Evolutionary conservation across 139 green algal genomes (phyloP).

Genomic region (Astrephomene gubernaculifera): DNA sequence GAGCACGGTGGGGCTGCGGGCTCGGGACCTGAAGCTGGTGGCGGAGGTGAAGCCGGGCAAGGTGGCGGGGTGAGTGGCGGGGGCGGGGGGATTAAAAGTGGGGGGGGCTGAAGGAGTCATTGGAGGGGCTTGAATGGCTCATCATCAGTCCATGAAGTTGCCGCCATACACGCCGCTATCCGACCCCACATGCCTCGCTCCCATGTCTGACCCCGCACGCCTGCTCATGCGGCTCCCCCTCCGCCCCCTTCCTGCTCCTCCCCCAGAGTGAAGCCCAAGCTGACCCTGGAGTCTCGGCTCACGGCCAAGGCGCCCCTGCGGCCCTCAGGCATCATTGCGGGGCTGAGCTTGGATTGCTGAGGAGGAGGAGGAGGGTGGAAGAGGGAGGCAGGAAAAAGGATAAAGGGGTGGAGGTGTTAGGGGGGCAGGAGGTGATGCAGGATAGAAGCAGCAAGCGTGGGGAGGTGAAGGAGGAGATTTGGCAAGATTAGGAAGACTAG

Average conservation of each 20-base stretch:
- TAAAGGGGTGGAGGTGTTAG: too few species aligned
- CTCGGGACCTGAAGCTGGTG: slow-evolving; percentile 28
- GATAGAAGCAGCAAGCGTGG: too few species aligned
- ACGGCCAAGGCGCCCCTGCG: slow-evolving; percentile 19
- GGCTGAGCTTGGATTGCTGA: slow-evolving; percentile 12
- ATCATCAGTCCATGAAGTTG: not conserved
- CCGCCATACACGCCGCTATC: not conserved
- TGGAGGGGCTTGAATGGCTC: not conserved
- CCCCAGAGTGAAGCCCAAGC: slow-evolving; percentile 41
- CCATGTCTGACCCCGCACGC: not conserved
- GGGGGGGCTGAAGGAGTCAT: not conserved
- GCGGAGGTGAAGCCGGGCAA: slow-evolving; percentile 44
- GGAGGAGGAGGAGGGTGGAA: too few species aligned
- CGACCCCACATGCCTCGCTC: not conserved
- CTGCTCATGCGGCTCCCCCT: not conserved
- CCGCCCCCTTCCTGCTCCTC: not conserved
- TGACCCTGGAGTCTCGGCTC: slow-evolving; percentile 35
- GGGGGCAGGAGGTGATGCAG: too few species aligned
- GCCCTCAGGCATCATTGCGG: slow-evolving; percentile 26
- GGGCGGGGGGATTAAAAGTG: not conserved
- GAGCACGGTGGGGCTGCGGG: slow-evolving; percentile 21
- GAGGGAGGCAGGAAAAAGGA: too few species aligned
- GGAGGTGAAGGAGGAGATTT: too few species aligned
- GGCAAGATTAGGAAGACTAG: too few species aligned
- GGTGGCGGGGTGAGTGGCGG: slow-evolving; percentile 26